Percentiles rank a stretch among this genome's conserved stretches.
Conservation (phyloP, 176 grass and related monocot species). For the Lolium multiflorum region DNA sequence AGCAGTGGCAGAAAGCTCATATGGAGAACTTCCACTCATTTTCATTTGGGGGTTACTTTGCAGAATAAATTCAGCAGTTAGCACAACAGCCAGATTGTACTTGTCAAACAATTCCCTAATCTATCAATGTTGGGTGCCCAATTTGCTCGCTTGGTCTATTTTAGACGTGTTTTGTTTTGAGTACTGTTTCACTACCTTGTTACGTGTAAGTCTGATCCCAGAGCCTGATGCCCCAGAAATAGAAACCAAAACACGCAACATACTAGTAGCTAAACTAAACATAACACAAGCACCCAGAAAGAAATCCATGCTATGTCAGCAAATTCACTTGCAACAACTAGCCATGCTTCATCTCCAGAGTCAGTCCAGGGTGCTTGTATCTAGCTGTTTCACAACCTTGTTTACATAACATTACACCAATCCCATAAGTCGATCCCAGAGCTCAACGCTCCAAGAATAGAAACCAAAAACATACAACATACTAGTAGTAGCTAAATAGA, state of each 20-base stretch:
- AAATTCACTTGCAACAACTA: slow-evolving; percentile 34
- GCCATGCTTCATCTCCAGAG: neutral
- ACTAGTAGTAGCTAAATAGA: neutral
- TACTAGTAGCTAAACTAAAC: neutral
- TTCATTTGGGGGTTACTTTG: neutral
- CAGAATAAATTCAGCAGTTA: neutral
- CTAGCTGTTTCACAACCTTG: slow-evolving; percentile 22
- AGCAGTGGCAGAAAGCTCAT: neutral
- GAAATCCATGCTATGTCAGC: slow-evolving; percentile 22
- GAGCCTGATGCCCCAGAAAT: neutral
- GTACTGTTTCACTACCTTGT: slow-evolving; percentile 29
- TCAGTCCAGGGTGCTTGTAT: no score
- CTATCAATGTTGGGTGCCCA: neutral
- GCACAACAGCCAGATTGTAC: slow-evolving; percentile 10
- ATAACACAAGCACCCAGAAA: neutral
- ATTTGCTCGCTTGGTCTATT: neutral
- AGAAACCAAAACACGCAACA: slow-evolving; percentile 18
- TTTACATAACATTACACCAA: slow-evolving; percentile 41
- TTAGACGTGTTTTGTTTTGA: neutral
- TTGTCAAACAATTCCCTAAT: neutral
- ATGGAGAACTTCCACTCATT: neutral
- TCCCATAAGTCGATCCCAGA: neutral
- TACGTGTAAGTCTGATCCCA: slow-evolving; percentile 34
- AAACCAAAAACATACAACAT: slow-evolving; percentile 18
- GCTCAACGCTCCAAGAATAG: neutral